Evolutionary conservation across 148 eudicot genomes (phyloP), one percentile per base, ranked within the genome.

Genomic region (Nepenthes gracilis): DNA sequence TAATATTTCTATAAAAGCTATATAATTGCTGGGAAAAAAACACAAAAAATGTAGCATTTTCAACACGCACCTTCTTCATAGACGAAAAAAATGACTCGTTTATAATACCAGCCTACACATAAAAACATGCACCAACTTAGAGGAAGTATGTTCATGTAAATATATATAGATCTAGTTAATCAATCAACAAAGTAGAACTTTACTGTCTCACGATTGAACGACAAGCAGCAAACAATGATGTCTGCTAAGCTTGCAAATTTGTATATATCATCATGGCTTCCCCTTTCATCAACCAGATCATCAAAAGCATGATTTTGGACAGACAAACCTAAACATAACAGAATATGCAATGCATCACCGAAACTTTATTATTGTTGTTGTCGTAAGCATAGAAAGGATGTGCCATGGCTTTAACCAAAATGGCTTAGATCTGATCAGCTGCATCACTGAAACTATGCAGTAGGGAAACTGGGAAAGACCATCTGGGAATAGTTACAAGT

Each of bases 141-240:
- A 59, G 50, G 14, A 40, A 70, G 34, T 33, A 5, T n/a, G n/a
- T n/a, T n/a, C n/a, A n/a, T n/a, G n/a, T n/a, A n/a, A n/a, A 5
- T 33, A 35, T 12, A 52, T 45, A 49, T 1, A 14, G 15, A 12
- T 37, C 60, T 15, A 9, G 43, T 12, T 34, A 64, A 37, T 32
- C 35, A 14, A 40, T 54, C 35, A 7, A 54, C 33, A 43, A 35
- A 52, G 54, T 51, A 55, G 55, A 60, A 43, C 33, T 57, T 72
- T 59, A 94, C 97, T 36, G 99, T 94, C 66, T 89, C 86, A 54
- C 62, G 75, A 65, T 80, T 89, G 92, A 94, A 72, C 54, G 58
- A 64, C 78, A 94, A 83, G 78, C 99, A 89, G 73, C 95, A 86
- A 50, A 80, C 86, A 61, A 89, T 88, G 67, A 94, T 75, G 72